Conservation (phyloP, 208 protist species). For the Leishmania turanica region DNA sequence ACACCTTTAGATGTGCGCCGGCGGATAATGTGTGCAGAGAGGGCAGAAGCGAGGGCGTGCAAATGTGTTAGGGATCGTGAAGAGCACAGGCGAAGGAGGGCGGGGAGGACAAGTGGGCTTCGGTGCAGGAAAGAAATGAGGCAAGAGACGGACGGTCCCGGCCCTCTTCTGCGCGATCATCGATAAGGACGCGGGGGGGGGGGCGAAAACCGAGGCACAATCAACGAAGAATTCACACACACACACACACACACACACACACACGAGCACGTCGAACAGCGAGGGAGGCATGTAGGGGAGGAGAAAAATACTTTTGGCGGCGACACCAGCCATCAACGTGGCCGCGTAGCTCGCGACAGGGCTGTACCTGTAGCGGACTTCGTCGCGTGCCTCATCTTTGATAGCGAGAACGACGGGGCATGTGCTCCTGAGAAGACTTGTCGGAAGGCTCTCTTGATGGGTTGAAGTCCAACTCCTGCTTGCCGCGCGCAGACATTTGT, state of each 20-base stretch:
- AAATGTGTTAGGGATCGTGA: background rate
- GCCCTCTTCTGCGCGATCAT: background rate
- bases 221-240: background rate
- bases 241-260: background rate
- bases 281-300: background rate
- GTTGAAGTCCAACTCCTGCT: background rate
- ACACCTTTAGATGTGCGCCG: background rate
- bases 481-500: background rate
- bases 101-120: background rate
- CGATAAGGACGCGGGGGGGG: background rate
- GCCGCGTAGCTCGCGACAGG: background rate
- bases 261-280: background rate
- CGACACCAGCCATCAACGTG: background rate
- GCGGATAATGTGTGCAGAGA: background rate
- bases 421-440: background rate
- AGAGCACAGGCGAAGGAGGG: background rate
- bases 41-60: background rate
- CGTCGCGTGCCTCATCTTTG: background rate
- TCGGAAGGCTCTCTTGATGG: background rate
- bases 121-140: background rate
- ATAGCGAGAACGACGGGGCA: background rate
- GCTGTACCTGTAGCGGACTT: background rate
- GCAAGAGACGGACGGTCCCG: background rate
- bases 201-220: background rate
- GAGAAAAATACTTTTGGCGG: background rate